Evolutionary conservation across 345 rosid species (phyloP).

Genomic region (Mallotus nudiflorus): DNA sequence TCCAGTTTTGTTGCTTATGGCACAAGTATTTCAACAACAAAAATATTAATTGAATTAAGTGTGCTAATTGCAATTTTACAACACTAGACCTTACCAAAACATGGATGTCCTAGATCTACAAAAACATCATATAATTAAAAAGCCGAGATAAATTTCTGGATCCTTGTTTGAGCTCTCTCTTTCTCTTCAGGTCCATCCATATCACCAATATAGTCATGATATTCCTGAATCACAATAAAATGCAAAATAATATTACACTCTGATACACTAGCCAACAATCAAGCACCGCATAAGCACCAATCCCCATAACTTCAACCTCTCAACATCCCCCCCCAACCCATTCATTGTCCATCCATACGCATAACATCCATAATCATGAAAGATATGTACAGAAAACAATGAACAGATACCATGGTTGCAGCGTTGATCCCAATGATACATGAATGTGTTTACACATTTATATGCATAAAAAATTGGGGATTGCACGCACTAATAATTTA

Average conservation of each 20-base stretch:
- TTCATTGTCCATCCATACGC: too few relatives aligned
- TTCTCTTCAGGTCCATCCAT: slow-evolving; percentile 92
- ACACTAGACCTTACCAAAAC: not conserved
- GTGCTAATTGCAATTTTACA: not conserved
- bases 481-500: too few relatives aligned
- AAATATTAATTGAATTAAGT: not conserved
- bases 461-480: not conserved
- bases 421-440: too few relatives aligned
- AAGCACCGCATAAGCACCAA: not conserved
- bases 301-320: not conserved
- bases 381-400: not conserved
- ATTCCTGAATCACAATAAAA: slow-evolving; percentile 48
- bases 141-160: slow-evolving; percentile 69
- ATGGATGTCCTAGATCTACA: not conserved
- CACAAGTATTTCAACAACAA: not conserved
- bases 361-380: too few relatives aligned
- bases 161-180: slow-evolving; percentile 74
- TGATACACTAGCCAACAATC: not conserved
- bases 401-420: too few relatives aligned
- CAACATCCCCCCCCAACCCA: too few relatives aligned
- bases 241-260: not conserved
- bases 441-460: too few relatives aligned
- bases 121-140: slow-evolving; percentile 35
- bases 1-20: not conserved
- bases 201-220: slow-evolving; percentile 93